Conservation (phyloP, 805 yeast genomes). For the Yarrowia deformans region DNA sequence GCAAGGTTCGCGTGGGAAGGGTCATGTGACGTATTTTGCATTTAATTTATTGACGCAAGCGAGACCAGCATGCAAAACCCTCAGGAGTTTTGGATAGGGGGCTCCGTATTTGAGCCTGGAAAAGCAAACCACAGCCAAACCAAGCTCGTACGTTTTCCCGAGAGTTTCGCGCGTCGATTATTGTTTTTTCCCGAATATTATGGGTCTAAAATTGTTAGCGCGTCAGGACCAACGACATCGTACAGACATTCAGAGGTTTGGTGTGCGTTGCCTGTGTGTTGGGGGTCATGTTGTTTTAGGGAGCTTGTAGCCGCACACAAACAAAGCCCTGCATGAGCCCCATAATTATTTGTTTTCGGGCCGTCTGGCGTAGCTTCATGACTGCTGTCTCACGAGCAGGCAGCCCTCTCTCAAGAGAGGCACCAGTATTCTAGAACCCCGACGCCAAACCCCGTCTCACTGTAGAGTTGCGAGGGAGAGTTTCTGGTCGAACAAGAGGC, state of each 20-base stretch:
- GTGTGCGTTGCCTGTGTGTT: neutral
- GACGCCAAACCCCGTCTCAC: neutral
- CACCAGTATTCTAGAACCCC: slow-evolving; percentile 7
- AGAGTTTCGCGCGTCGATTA: neutral
- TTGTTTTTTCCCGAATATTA: neutral
- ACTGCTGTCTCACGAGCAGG: slow-evolving; percentile 7
- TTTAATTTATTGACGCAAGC: slow-evolving; percentile 21
- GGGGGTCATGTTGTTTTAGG: neutral
- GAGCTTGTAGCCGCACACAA: slow-evolving; percentile 15
- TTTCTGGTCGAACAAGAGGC: neutral
- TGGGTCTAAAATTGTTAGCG: slow-evolving; percentile 3
- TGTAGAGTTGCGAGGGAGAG: neutral
- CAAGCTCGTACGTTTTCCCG: neutral
- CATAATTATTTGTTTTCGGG: slow-evolving; percentile 4
- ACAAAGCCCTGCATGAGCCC: slow-evolving; percentile 19
- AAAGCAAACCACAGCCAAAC: too few relatives aligned
- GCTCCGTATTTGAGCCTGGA: too few relatives aligned
- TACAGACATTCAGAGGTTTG: too few relatives aligned
- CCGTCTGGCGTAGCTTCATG: slow-evolving; percentile 1
- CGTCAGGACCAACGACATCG: too few relatives aligned
- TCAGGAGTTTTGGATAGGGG: neutral
- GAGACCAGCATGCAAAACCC: neutral
- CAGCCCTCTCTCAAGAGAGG: neutral
- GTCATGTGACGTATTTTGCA: slow-evolving; percentile 10
- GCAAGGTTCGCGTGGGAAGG: neutral